Evolutionary conservation across 345 rosid genomes (phyloP).

Genomic region (Ricinus communis): DNA sequence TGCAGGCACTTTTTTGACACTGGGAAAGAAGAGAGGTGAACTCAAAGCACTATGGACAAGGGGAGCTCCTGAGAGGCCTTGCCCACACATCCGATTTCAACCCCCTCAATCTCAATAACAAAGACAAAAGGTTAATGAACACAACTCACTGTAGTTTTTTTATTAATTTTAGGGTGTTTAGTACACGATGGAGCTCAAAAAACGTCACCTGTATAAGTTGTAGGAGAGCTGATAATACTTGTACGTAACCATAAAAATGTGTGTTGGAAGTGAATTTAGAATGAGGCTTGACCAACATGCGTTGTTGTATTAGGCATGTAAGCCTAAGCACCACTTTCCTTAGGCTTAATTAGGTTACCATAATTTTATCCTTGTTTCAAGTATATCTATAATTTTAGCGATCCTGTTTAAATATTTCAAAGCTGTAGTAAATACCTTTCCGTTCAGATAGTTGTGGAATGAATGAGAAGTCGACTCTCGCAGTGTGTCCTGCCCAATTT

Average conservation of each 20-base stretch:
- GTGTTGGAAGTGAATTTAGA: not conserved
- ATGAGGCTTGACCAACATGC: not conserved
- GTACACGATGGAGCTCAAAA: not conserved
- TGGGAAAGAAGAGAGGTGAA: conserved; percentile 85
- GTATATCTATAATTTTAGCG: too few relatives aligned
- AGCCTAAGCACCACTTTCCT: too few relatives aligned
- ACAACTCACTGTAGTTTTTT: not conserved
- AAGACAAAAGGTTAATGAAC: too few relatives aligned
- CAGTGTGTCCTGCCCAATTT: too few relatives aligned
- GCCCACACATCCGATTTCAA: conserved; percentile 65
- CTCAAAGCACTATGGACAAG: conserved; percentile 73
- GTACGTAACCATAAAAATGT: not conserved
- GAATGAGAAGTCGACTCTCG: too few relatives aligned
- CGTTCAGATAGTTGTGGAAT: too few relatives aligned
- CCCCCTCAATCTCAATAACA: conserved; percentile 9
- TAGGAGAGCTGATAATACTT: not conserved
- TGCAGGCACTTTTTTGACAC: conserved; percentile 70
- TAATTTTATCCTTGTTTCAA: too few relatives aligned
- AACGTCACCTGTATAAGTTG: conserved; percentile 1
- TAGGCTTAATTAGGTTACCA: too few relatives aligned
- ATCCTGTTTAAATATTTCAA: too few relatives aligned
- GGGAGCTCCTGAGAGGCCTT: conserved; percentile 75
- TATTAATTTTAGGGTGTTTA: conserved; percentile 8
- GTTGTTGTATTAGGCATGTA: too few relatives aligned
- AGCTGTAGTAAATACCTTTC: too few relatives aligned